Conservation (phyloP, 2,329 filamentous ascomycete genomes). For the Trichoderma lentiforme region DNA sequence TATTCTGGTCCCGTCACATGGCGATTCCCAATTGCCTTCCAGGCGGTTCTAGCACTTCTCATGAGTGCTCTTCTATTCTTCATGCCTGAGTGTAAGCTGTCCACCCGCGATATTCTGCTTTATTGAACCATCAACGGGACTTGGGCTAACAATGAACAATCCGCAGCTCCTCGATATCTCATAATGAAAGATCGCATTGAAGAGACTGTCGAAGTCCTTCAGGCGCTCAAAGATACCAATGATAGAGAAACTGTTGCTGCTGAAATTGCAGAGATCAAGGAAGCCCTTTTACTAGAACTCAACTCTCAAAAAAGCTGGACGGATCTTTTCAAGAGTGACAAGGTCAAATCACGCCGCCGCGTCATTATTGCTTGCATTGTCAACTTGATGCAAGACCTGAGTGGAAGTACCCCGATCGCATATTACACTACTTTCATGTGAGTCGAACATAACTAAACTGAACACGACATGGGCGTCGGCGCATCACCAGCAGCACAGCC, state of each 20-base stretch:
- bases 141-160: neutral
- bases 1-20: constrained; percentile 21
- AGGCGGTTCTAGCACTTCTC: constrained; percentile 28
- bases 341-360: constrained; percentile 32
- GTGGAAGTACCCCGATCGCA: constrained; percentile 37
- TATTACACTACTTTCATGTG: constrained; percentile 45
- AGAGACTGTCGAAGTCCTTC: constrained; percentile 36
- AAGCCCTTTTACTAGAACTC: constrained; percentile 4
- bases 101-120: neutral
- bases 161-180: constrained; percentile 40
- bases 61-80: constrained; percentile 38
- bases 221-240: constrained; percentile 34
- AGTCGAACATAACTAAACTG: neutral
- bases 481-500: neutral
- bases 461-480: neutral
- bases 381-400: constrained; percentile 41
- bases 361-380: constrained; percentile 33
- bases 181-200: constrained; percentile 37
- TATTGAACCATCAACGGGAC: constrained; percentile 25
- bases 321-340: constrained; percentile 32
- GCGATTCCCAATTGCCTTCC: constrained; percentile 39
- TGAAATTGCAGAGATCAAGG: constrained; percentile 13
- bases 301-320: constrained; percentile 31
- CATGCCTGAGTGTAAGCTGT: constrained; percentile 16
- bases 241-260: constrained; percentile 24